phyloP scores from a whole-genome alignment of 192 early-diverging fungal genomes.

The Funneliformis mosseae region DNA sequence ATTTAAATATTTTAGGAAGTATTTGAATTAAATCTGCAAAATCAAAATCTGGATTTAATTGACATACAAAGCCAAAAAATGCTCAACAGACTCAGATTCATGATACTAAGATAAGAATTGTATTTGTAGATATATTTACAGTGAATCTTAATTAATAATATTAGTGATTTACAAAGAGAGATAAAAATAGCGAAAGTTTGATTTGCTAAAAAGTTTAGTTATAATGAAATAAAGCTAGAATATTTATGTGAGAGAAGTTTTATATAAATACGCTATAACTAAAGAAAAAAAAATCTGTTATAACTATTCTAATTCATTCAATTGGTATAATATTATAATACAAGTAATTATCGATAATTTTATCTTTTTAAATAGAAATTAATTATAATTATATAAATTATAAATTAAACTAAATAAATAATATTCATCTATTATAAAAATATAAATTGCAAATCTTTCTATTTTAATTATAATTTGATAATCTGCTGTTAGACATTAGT shows the following conservation, averaged over 20 bases:
- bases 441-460: neutral
- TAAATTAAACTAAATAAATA: neutral
- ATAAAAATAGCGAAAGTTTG: neutral
- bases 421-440: neutral
- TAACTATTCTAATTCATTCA: neutral
- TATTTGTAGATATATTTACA: no score
- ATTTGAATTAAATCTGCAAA: no score
- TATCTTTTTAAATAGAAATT: neutral
- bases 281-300: slow-evolving; percentile 44
- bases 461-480: neutral
- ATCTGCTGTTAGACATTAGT: neutral
- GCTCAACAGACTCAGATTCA: no score
- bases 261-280: neutral
- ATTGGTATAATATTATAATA: neutral
- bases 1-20: no score
- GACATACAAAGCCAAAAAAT: no score
- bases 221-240: neutral
- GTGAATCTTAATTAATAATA: no score
- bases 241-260: no score
- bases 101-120: no score
- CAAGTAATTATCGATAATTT: neutral
- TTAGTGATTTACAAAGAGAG: no score
- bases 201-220: no score
- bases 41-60: no score
- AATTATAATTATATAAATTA: neutral